Conservation (phyloP, 1,284 basidiomycete genomes). For the Singerocomus inundabilis region DNA sequence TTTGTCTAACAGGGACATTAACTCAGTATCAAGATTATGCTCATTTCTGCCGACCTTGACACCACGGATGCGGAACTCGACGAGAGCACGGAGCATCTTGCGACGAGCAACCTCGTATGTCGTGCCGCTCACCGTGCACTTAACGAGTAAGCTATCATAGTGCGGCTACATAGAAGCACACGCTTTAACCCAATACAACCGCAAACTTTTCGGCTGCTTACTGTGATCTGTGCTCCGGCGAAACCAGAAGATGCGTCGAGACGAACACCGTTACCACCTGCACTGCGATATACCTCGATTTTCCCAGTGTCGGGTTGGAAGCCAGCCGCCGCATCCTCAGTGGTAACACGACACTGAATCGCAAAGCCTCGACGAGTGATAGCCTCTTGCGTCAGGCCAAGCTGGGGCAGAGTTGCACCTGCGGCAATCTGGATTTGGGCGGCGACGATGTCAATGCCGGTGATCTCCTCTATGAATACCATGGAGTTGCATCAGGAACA, state of each 20-base stretch:
- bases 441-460: slow-evolving; percentile 97
- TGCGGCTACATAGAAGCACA: slow-evolving; percentile 62
- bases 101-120: slow-evolving; percentile 98
- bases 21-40: not conserved
- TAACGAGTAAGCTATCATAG: slow-evolving; percentile 98
- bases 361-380: slow-evolving; percentile 97
- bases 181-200: not conserved
- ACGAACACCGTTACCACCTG: slow-evolving; percentile 98
- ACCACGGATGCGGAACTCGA: slow-evolving; percentile 99
- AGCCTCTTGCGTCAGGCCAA: slow-evolving; percentile 95
- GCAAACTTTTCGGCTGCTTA: slow-evolving; percentile 35
- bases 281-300: slow-evolving; percentile 98
- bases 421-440: slow-evolving; percentile 99
- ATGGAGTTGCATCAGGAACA: not conserved
- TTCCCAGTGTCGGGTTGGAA: slow-evolving; percentile 99
- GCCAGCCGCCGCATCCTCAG: slow-evolving; percentile 88
- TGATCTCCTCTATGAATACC: slow-evolving; percentile 82
- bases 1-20: slow-evolving; percentile 68
- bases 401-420: slow-evolving; percentile 92
- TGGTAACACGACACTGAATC: slow-evolving; percentile 98
- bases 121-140: slow-evolving; percentile 94
- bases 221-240: slow-evolving; percentile 98
- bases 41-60: slow-evolving; percentile 69
- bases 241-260: slow-evolving; percentile 98
- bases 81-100: slow-evolving; percentile 98